Base-by-base conservation (phyloP, 2,329 filamentous ascomycete genomes). In the Tricladium varicosporioides region DNA sequence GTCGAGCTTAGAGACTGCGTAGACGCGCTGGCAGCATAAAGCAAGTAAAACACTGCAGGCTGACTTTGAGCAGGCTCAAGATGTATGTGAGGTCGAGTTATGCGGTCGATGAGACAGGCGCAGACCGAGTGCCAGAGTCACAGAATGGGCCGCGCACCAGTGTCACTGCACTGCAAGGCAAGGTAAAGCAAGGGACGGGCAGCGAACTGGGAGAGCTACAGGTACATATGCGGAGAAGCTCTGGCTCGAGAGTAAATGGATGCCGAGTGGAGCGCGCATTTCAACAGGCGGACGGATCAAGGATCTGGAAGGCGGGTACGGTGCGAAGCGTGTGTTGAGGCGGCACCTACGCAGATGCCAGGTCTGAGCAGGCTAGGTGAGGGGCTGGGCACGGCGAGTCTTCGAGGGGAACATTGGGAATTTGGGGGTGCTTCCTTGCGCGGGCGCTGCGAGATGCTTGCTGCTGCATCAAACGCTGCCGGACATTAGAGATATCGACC, bases 141-240 rank as follows among this genome's bases (percentile, higher is more conserved):
- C 50, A 62, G 59, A 53, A 31, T 32, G 53, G 47, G 31, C 31
- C 22, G 44, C 33, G 18, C 19, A 22, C 45, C 44, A 27, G 22
- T 27, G 22, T 27, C 3, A 27, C 22, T 27, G 22, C 22, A 27
- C 22, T 27, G 22, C 22, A 27, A 27, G 22, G 22, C 13, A 14
- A 45, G 18, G 43, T 42, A 14, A 53, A 11, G 32, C 36, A 27
- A 33, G 48, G 43, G 47, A 40, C 36, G 36, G 36, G 40, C 27
- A 32, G 18, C 14, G 15, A 45, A 44, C 33, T 14, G 54, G 48
- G 40, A 43, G 57, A 44, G 42, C 33, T 19, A 40, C 40, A 52
- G 53, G 51, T 59, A 52, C 57, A 59, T 62, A 60, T 67, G 65
- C 63, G 65, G 64, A 67, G 65, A 66, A 65, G 63, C 54, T 66